A percentile compares a stretch with the other conserved stretches of the same genome.
Evolutionary conservation across 2,329 filamentous ascomycete species (phyloP).

Genomic region (Cercospora canescens): DNA sequence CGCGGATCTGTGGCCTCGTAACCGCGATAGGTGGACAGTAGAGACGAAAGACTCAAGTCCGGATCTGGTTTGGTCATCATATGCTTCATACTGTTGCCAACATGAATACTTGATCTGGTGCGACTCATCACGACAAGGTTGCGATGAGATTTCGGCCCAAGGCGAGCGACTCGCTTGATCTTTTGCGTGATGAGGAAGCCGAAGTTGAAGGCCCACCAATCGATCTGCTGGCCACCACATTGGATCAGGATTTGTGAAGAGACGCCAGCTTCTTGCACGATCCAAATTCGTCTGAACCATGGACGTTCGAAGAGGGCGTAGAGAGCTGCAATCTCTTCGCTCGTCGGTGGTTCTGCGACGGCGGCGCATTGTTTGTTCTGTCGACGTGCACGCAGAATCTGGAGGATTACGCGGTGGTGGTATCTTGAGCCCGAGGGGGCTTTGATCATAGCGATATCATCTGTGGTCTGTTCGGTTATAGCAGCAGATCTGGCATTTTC

Average conservation of each 20-base stretch:
- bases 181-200: constrained; percentile 11
- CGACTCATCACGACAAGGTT: constrained; percentile 7
- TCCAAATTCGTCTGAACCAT: constrained; percentile 10
- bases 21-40: constrained; percentile 1
- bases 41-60: not conserved
- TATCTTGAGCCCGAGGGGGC: not conserved
- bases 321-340: constrained; percentile 4
- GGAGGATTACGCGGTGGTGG: not conserved
- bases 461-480: not conserved
- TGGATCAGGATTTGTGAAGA: not conserved
- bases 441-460: not conserved
- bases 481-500: not conserved
- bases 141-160: constrained; percentile 4
- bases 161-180: not conserved
- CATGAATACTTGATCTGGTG: constrained; percentile 2
- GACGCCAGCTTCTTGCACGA: constrained; percentile 9
- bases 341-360: not conserved
- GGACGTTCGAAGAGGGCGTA: not conserved
- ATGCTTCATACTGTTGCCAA: not conserved
- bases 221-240: constrained; percentile 3
- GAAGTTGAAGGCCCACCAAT: constrained; percentile 11
- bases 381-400: not conserved
- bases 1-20: constrained; percentile 10
- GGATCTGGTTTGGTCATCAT: not conserved
- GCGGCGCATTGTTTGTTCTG: not conserved